phyloP scores from a whole-genome alignment of 2,329 filamentous ascomycete species.

The Dryadomyces quercus-mongolicae region DNA sequence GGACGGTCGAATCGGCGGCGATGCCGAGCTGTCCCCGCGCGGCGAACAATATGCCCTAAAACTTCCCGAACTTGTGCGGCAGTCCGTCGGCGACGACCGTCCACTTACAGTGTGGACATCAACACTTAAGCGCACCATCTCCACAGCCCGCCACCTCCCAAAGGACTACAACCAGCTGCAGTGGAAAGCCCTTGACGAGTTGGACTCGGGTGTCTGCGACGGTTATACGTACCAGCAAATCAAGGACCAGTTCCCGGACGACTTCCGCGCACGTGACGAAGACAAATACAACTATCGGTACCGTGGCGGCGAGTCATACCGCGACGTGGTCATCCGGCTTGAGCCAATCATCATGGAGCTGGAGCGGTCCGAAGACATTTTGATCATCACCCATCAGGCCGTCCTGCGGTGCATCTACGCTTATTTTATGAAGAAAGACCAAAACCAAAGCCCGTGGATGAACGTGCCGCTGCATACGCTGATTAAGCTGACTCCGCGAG shows the following conservation, averaged over 20 bases:
- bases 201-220: constrained; percentile 93
- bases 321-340: constrained; percentile 91
- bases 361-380: constrained; percentile 88
- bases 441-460: constrained; percentile 94
- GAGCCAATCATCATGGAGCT: constrained; percentile 99
- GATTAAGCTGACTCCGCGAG: constrained; percentile 89
- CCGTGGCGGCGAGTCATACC: constrained; percentile 87
- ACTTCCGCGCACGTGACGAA: constrained; percentile 89
- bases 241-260: constrained; percentile 78
- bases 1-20: constrained; percentile 81
- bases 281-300: constrained; percentile 99
- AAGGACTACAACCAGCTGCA: constrained; percentile 82
- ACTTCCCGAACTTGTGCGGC: constrained; percentile 70
- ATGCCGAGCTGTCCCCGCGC: constrained; percentile 73
- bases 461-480: constrained; percentile 92
- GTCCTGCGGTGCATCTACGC: constrained; percentile 95
- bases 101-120: constrained; percentile 53
- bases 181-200: constrained; percentile 97
- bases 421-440: constrained; percentile 96
- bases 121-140: constrained; percentile 68
- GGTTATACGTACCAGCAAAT: constrained; percentile 95
- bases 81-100: constrained; percentile 66
- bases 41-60: constrained; percentile 79
- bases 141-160: constrained; percentile 75
- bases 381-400: constrained; percentile 96